Base-by-base conservation (phyloP, 352 stramenopile species). In the Phytophthora fragariae region DNA sequence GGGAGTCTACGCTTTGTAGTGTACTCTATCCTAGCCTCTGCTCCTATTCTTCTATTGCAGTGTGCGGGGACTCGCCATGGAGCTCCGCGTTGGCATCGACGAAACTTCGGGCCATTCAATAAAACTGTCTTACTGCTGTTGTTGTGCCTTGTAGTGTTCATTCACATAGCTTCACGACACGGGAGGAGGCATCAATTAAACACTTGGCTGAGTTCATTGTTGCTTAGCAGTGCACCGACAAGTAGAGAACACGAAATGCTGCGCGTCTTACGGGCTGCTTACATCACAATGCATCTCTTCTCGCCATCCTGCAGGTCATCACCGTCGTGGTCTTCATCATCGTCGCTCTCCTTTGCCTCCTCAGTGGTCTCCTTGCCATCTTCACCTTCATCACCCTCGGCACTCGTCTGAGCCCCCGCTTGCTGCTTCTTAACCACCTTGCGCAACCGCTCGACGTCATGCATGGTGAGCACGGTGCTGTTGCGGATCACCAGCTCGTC, bases 401-500 rank as follows among this genome's bases (percentile, higher is more conserved):
- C 52, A 37, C 57, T 54, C 37, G 70, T 58, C 19, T 58, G 53
- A 64, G 21, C 54, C 54, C 8, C 24, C 39, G 11, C 24, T 21
- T 85, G 70, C n/a, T 73, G 70, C 63, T 84, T 84, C 52, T 76
- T 70, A 9, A 92, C 62, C 17, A 83, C 78, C 14, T 77, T 72
- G 10, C 86, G 86, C 54, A 95, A 73, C 53, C 83, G 77, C 57
- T 92, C 80, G 1, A 95, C 87, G 65, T 95, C 89, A 2, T 83
- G 62, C 83, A 87, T 92, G 9, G 86, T 93, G 29, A 95, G 75
- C 68, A 95, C 89, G 1, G 85, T 91, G 73, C 84, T 92, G 76
- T 95, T 95, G 61, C 86, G 85, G 9, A 95, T 73, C 11, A 92
- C 85, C 12, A 95, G 74, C 11, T 92, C 75, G 63, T 93, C 86